A percentile compares a stretch with the other conserved stretches of the same genome.
phyloP scores from a whole-genome alignment of 202 grass and related monocot species.

The Panicum virgatum region DNA sequence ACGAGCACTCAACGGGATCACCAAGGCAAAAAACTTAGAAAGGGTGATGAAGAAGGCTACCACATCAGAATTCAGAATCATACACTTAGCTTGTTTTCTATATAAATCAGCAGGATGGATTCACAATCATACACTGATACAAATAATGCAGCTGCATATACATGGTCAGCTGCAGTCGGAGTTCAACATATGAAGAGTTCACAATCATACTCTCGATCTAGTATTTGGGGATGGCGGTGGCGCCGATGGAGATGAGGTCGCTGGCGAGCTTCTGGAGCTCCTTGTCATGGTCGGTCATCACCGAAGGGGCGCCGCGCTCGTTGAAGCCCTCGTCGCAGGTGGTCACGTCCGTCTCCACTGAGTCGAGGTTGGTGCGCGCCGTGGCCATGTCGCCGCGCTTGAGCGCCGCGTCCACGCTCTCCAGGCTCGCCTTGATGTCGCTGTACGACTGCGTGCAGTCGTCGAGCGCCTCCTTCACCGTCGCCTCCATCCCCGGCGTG shows the following conservation, averaged over 20 bases:
- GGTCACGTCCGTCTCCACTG: slow-evolving; percentile 38
- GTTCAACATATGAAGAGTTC: too few species aligned
- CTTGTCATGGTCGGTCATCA: slow-evolving; percentile 37
- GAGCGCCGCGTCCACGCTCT: slow-evolving; percentile 32
- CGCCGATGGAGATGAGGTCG: slow-evolving; percentile 54
- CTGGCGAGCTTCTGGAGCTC: slow-evolving; percentile 45
- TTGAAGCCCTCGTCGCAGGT: slow-evolving; percentile 59
- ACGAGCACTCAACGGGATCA: too few species aligned
- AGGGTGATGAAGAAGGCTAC: too few species aligned
- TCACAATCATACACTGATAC: too few species aligned
- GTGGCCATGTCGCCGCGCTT: slow-evolving; percentile 40
- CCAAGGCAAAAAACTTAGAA: too few species aligned
- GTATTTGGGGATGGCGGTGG: not conserved
- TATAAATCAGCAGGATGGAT: too few species aligned
- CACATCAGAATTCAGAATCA: too few species aligned
- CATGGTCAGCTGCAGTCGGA: too few species aligned
- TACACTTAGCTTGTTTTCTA: too few species aligned
- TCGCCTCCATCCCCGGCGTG: not conserved
- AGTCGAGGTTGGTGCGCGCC: slow-evolving; percentile 41
- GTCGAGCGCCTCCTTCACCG: not conserved
- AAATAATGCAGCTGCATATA: too few species aligned
- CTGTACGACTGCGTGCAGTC: slow-evolving; percentile 51
- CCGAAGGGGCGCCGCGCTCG: not conserved
- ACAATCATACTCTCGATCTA: too few species aligned
- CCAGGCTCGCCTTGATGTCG: slow-evolving; percentile 38